Percentiles rank a stretch among this genome's conserved stretches.
Evolutionary conservation across 2,329 filamentous ascomycete genomes (phyloP).

Genomic region (Pseudocercospora fuligena): DNA sequence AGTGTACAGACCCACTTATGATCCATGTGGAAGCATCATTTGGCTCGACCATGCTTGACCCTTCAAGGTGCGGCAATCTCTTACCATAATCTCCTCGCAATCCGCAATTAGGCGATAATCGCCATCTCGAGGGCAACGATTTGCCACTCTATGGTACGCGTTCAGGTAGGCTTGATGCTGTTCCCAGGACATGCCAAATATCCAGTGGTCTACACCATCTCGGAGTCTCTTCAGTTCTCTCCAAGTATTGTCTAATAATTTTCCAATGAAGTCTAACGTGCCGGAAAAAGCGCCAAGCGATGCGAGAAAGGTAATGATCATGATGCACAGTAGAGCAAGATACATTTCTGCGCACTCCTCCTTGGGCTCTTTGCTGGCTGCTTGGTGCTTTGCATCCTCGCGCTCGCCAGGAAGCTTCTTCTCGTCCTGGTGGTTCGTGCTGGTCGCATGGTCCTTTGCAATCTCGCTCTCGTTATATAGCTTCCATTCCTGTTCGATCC

Average conservation of each 20-base stretch:
- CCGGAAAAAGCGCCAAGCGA: background rate
- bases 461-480: background rate
- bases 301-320: background rate
- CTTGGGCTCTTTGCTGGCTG: no score
- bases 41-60: no score
- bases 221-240: no score
- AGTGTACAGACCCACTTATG: background rate
- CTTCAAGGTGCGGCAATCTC: background rate
- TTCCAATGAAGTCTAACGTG: background rate
- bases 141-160: no score
- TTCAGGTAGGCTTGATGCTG: no score
- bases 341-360: no score
- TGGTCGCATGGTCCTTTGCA: background rate
- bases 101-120: background rate
- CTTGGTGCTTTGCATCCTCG: no score
- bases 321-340: no score
- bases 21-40: background rate
- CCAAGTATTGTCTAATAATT: background rate
- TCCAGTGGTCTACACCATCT: background rate
- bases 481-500: background rate
- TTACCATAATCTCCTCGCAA: background rate
- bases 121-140: no score
- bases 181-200: background rate
- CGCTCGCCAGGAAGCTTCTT: no score
- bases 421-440: no score